Evolutionary conservation across 495 filamentous ascomycete genomes (phyloP), one percentile per base, ranked within the genome.

Genomic region (Monascus purpureus): DNA sequence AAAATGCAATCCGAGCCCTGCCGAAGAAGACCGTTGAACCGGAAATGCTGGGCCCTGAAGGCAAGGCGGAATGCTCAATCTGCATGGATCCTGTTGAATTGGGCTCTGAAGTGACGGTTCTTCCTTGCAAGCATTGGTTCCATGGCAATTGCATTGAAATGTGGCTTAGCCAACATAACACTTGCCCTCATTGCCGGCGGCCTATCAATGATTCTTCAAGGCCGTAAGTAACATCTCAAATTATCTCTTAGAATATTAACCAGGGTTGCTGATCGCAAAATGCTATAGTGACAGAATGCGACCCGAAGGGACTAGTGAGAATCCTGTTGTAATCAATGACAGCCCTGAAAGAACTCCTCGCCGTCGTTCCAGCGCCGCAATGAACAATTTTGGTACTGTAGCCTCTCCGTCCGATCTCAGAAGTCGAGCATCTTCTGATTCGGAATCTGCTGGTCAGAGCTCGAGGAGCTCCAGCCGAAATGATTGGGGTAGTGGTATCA

Each of bases 51-150:
- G 71, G 64, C 3, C 40, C 49, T 14, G 68, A 68, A 18, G 72
- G 81, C 51, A 73, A 59, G 36, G 82, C 69, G 2, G 87, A 93
- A 41, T 94, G 86, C 47, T 83, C 81, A 15, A 88, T 94, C 37
- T 97, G 90, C 48, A 96, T 95, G 67, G 88, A 95, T 34, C 68
- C 81, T 2, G 75, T 93, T 20, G 63, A 73, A 25, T 45, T 80
- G 20, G 81, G 74, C 9, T 79, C 77, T 15, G 75, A 86, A 49
- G 81, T 90, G 4, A 73, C 77, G 0, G 66, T 78, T 15, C 55
- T 97, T 17, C 87, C 87, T 2, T 97, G 90, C 57, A 76, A 66
- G 2, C 90, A 97, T 46, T 93, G 83, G 81, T 97, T 93, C 50
- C 84, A 93, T 47, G 75, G 68, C 29, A 57, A 68, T 9, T 93